Conservation (phyloP, 768 basidiomycete genomes). For the Holtermanniella nyarrowii region DNA sequence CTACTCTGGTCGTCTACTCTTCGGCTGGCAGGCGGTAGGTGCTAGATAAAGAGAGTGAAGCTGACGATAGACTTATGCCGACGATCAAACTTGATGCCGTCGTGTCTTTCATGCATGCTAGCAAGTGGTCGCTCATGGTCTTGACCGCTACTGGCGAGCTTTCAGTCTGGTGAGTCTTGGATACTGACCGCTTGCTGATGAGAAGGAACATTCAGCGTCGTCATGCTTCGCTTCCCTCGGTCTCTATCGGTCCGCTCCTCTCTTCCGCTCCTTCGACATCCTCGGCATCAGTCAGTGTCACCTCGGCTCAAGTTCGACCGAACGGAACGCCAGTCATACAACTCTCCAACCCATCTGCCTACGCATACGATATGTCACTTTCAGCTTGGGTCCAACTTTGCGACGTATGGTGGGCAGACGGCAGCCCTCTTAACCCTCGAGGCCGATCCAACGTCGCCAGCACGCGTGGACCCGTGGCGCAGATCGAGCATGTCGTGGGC, state of each 20-base stretch:
- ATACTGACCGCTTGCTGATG: not conserved
- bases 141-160: slow-evolving; percentile 63
- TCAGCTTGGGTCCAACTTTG: slow-evolving; percentile 63
- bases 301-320: slow-evolving; percentile 59
- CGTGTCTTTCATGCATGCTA: slow-evolving; percentile 58
- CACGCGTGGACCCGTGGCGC: slow-evolving; percentile 18
- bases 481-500: slow-evolving; percentile 31
- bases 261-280: slow-evolving; percentile 18
- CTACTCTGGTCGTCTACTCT: slow-evolving; percentile 72
- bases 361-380: slow-evolving; percentile 65
- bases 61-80: slow-evolving; percentile 57
- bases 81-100: slow-evolving; percentile 62
- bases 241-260: slow-evolving; percentile 55
- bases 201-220: slow-evolving; percentile 66
- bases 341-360: slow-evolving; percentile 65
- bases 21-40: slow-evolving; percentile 68
- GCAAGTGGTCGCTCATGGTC: slow-evolving; percentile 56
- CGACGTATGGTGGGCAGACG: slow-evolving; percentile 74
- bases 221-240: slow-evolving; percentile 55
- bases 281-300: slow-evolving; percentile 3
- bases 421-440: slow-evolving; percentile 43
- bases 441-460: not conserved
- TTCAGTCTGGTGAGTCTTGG: slow-evolving; percentile 57
- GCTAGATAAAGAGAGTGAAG: not conserved
- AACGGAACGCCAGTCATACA: slow-evolving; percentile 71